Evolutionary conservation across 164 flowering plant genomes (phyloP).

Genomic region (Vitis labrusca): DNA sequence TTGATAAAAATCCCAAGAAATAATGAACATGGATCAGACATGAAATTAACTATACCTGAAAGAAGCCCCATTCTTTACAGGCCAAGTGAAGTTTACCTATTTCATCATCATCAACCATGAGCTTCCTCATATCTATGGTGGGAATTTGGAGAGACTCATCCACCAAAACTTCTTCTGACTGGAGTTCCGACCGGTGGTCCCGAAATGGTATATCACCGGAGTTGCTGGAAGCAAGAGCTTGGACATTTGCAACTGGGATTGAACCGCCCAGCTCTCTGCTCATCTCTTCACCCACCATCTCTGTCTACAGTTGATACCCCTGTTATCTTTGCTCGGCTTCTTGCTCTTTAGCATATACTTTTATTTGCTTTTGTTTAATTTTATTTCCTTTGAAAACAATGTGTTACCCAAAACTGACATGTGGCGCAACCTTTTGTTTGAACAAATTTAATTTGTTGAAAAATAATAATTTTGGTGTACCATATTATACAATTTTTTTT

Average conservation of each 20-base stretch:
- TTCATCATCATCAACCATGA: conserved; percentile 17
- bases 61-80: conserved; percentile 56
- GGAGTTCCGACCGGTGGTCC: conserved; percentile 28
- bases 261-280: conserved; percentile 28
- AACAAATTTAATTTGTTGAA: no score
- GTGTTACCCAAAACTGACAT: no score
- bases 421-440: no score
- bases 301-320: no score
- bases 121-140: conserved; percentile 32
- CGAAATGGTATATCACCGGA: conserved; percentile 29
- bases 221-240: conserved; percentile 30
- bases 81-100: conserved; percentile 39
- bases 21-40: no score
- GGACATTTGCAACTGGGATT: conserved; percentile 41
- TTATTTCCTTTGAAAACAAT: no score
- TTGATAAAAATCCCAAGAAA: no score
- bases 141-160: conserved; percentile 34
- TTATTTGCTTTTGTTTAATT: no score
- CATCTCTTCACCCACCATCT: not conserved
- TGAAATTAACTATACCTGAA: conserved; percentile 33
- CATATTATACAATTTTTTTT: no score
- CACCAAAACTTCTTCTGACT: conserved; percentile 10
- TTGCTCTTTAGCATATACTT: no score
- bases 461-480: no score
- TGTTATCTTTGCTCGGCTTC: no score